phyloP scores from a whole-genome alignment of 371 early-diverging fungal species.

The Mortierella sp. region DNA sequence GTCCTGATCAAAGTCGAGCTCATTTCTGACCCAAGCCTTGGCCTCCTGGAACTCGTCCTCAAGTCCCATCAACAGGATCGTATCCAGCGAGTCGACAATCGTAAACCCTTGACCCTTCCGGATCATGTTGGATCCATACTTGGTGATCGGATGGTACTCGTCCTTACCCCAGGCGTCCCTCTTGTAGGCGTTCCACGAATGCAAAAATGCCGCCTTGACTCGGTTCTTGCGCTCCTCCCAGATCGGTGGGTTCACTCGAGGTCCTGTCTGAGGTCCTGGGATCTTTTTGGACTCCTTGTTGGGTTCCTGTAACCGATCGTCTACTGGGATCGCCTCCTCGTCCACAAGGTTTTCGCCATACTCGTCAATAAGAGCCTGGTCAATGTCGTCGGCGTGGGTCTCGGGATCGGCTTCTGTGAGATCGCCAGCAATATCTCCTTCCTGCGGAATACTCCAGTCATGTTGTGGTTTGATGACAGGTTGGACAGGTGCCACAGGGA shows the following conservation, averaged over 20 bases:
- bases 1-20: slow-evolving; percentile 76
- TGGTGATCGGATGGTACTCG: slow-evolving; percentile 83
- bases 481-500: slow-evolving; percentile 2
- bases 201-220: slow-evolving; percentile 69
- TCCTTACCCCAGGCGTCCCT: slow-evolving; percentile 87
- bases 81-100: slow-evolving; percentile 89
- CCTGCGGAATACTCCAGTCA: slow-evolving; percentile 14
- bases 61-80: slow-evolving; percentile 85
- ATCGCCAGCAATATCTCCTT: background rate
- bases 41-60: slow-evolving; percentile 79
- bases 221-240: slow-evolving; percentile 63
- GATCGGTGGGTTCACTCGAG: slow-evolving; percentile 16
- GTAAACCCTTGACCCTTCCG: slow-evolving; percentile 80
- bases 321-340: background rate
- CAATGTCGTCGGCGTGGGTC: background rate
- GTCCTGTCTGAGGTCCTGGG: background rate
- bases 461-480: slow-evolving; percentile 18
- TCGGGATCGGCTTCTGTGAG: background rate
- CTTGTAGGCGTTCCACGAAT: slow-evolving; percentile 87
- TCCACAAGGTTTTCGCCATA: background rate
- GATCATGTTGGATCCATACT: slow-evolving; percentile 59
- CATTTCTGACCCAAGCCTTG: slow-evolving; percentile 71
- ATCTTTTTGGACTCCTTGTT: background rate
- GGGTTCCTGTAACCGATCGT: background rate
- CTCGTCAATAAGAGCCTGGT: background rate